These are phyloP conservation scores for Spongiforma sp. DNA, from an alignment of 1,284 basidiomycete genomes.

Conservation along the genomic window DNA sequence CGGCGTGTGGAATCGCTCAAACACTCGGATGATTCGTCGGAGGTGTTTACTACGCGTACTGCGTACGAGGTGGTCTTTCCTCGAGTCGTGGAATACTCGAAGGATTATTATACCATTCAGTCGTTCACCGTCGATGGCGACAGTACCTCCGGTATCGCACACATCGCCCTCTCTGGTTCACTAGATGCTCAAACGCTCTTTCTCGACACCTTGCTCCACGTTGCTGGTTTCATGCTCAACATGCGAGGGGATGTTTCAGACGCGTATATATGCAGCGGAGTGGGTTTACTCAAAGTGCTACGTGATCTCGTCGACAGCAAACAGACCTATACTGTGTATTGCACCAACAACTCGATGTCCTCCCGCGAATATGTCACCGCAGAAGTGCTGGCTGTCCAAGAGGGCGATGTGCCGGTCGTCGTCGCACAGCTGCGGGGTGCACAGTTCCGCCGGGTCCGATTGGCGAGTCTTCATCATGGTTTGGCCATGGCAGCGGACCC, in stretches of 20 bases:
- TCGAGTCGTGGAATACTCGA: constrained; percentile 67
- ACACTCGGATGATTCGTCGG: too few relatives aligned
- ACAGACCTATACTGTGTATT: constrained; percentile 56
- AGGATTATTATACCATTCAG: constrained; percentile 60
- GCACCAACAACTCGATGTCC: constrained; percentile 48
- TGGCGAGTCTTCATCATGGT: constrained; percentile 51
- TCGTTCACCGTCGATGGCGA: constrained; percentile 54
- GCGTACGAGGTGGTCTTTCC: constrained; percentile 50
- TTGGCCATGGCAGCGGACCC: constrained; percentile 43
- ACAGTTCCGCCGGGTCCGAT: constrained; percentile 57
- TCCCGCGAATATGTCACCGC: constrained; percentile 49
- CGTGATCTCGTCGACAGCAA: constrained; percentile 46
- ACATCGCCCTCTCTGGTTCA: constrained; percentile 46
- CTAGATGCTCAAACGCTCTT: constrained; percentile 61
- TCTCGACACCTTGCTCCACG: constrained; percentile 68
- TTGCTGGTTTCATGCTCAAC: constrained; percentile 72
- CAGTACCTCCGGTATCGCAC: constrained; percentile 59
- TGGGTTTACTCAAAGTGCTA: constrained; percentile 53
- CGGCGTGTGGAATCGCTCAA: constrained; percentile 42
- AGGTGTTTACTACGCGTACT: not conserved
- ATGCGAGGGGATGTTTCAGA: constrained; percentile 53
- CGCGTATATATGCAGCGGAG: constrained; percentile 65
- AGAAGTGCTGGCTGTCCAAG: constrained; percentile 55
- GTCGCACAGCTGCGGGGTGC: constrained; percentile 61
- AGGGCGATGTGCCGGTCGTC: constrained; percentile 40